These are phyloP conservation scores for Suillus cothurnatus DNA, from an alignment of 768 basidiomycete genomes.

Conservation along the genomic window DNA sequence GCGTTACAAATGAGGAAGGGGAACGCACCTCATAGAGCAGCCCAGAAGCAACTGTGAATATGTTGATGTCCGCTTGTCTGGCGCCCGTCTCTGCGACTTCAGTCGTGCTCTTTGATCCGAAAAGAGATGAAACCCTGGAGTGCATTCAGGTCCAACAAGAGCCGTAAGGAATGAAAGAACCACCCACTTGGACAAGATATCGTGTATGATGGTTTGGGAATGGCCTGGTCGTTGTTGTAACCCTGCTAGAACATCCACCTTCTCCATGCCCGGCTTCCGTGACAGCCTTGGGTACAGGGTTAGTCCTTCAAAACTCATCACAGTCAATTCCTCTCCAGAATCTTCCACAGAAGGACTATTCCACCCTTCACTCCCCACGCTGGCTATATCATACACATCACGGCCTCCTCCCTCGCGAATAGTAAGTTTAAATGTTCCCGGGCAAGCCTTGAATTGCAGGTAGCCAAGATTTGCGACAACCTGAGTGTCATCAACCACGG, in stretches of 20 bases:
- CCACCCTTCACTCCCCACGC: slow-evolving; percentile 90
- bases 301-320: slow-evolving; percentile 89
- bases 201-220: slow-evolving; percentile 45
- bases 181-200: slow-evolving; percentile 54
- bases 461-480: slow-evolving; percentile 96
- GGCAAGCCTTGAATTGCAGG: slow-evolving; percentile 91
- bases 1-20: slow-evolving; percentile 6
- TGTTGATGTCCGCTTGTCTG: slow-evolving; percentile 90
- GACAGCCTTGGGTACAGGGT: slow-evolving; percentile 83
- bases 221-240: slow-evolving; percentile 32
- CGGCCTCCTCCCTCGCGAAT: slow-evolving; percentile 82
- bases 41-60: slow-evolving; percentile 98
- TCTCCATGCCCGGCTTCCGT: slow-evolving; percentile 76
- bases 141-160: slow-evolving; percentile 21
- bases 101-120: slow-evolving; percentile 31
- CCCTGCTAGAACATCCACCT: slow-evolving; percentile 74
- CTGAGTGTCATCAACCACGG: slow-evolving; percentile 77
- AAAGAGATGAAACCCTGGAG: slow-evolving; percentile 48
- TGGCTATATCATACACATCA: slow-evolving; percentile 81
- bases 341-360: slow-evolving; percentile 69
- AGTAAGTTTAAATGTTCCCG: slow-evolving; percentile 82
- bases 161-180: slow-evolving; percentile 17
- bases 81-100: slow-evolving; percentile 28
- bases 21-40: slow-evolving; percentile 85
- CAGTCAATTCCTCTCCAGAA: slow-evolving; percentile 72